These are phyloP conservation scores for Leucocoprinus leucothites DNA, from an alignment of 768 basidiomycete species.

Conservation along the genomic window DNA sequence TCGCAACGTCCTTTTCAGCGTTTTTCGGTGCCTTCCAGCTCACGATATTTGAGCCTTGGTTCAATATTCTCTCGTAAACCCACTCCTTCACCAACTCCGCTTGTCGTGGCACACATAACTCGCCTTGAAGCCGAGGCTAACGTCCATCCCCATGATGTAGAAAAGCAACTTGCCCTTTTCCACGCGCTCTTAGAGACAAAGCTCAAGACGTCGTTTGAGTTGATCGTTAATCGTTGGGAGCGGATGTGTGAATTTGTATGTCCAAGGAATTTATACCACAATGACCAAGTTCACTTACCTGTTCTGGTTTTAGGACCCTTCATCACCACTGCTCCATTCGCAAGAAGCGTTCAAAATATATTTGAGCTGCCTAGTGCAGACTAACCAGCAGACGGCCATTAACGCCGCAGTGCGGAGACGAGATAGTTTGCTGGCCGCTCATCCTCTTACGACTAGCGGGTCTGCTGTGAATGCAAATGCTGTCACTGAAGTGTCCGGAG, in stretches of 20 bases:
- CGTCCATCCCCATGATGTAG: constrained; percentile 62
- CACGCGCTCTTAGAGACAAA: constrained; percentile 64
- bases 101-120: constrained; percentile 67
- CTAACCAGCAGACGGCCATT: constrained; percentile 54
- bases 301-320: constrained; percentile 46
- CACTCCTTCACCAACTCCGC: constrained; percentile 51
- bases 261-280: constrained; percentile 15
- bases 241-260: constrained; percentile 79
- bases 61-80: constrained; percentile 46
- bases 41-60: constrained; percentile 35
- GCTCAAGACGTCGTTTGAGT: constrained; percentile 64
- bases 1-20: constrained; percentile 13
- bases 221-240: constrained; percentile 80
- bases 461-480: not conserved
- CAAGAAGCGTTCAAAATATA: constrained; percentile 77
- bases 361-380: constrained; percentile 60
- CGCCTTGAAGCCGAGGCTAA: constrained; percentile 77
- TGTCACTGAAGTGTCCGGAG: not conserved
- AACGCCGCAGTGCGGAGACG: constrained; percentile 65
- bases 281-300: constrained; percentile 11
- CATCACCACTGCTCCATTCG: constrained; percentile 67
- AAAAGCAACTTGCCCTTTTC: constrained; percentile 68
- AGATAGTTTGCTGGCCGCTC: constrained; percentile 55
- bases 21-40: constrained; percentile 19
- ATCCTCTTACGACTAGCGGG: constrained; percentile 18